phyloP scores from a whole-genome alignment of 108 stramenopile genomes.

The Skeletonema costatum region DNA sequence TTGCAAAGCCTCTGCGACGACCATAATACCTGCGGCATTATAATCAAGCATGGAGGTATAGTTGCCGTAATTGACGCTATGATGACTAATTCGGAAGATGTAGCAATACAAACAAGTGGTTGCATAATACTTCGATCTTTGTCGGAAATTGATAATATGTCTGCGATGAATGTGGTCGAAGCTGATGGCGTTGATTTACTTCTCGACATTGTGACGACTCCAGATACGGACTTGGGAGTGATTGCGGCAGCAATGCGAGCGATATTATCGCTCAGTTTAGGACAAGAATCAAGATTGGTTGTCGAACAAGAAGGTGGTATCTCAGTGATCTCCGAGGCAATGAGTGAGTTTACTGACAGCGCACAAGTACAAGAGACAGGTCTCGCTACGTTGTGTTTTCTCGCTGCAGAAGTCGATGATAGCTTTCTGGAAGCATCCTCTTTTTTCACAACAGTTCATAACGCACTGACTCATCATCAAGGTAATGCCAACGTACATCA shows the following conservation, averaged over 20 bases:
- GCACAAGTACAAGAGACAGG: slow-evolving; percentile 5
- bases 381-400: slow-evolving; percentile 11
- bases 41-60: slow-evolving; percentile 27
- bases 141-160: not conserved
- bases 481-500: not conserved
- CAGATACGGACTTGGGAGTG: not conserved
- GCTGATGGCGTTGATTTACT: slow-evolving; percentile 19
- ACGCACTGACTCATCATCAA: not conserved
- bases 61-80: slow-evolving; percentile 21
- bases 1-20: not conserved
- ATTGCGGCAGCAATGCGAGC: slow-evolving; percentile 6
- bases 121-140: slow-evolving; percentile 14
- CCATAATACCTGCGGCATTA: not conserved
- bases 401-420: slow-evolving; percentile 14
- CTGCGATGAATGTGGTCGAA: slow-evolving; percentile 8
- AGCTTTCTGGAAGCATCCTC: not conserved
- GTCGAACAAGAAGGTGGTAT: slow-evolving; percentile 18
- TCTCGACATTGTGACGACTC: slow-evolving; percentile 11
- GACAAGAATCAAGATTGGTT: slow-evolving; percentile 2
- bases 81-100: slow-evolving; percentile 13
- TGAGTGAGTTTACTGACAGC: not conserved
- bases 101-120: slow-evolving; percentile 12
- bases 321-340: not conserved
- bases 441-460: not conserved
- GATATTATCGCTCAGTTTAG: not conserved